phyloP scores from a whole-genome alignment of 208 protist genomes.

The Lotmaria passim region DNA sequence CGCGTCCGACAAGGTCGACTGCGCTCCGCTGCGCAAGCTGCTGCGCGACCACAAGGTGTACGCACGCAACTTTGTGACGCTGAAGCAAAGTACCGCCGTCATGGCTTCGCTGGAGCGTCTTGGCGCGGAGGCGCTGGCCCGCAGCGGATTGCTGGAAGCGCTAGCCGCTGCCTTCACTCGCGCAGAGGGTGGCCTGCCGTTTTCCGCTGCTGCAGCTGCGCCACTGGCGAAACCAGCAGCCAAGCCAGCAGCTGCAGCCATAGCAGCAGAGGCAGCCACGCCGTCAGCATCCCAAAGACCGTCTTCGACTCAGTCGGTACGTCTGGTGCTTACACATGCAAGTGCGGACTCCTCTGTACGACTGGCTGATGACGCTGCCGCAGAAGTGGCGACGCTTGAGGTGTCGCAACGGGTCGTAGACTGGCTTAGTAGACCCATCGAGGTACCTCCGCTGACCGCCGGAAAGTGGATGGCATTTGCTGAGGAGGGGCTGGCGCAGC shows the following conservation, averaged over 20 bases:
- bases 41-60: constrained; percentile 43
- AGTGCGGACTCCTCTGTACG: background rate
- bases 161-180: constrained; percentile 12
- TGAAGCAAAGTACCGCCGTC: constrained; percentile 35
- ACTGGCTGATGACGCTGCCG: background rate
- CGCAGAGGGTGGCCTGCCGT: too few species aligned
- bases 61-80: constrained; percentile 43
- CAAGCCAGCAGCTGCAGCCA: background rate
- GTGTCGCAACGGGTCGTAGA: constrained; percentile 13
- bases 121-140: constrained; percentile 43
- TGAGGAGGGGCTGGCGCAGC: background rate
- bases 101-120: constrained; percentile 36
- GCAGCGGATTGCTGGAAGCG: constrained; percentile 32
- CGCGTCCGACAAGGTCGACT: background rate
- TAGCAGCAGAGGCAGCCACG: background rate
- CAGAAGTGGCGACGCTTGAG: constrained; percentile 14
- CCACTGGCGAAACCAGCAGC: too few species aligned
- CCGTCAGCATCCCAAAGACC: too few species aligned
- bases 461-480: background rate
- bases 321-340: background rate
- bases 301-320: background rate
- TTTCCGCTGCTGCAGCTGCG: too few species aligned
- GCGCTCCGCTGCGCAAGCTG: constrained; percentile 32
- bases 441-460: constrained; percentile 2
- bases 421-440: constrained; percentile 23